Percentiles rank a stretch among this genome's conserved stretches.
Evolutionary conservation across 2,329 filamentous ascomycete species (phyloP).

Genomic region (Aspergillus spinulosporus): DNA sequence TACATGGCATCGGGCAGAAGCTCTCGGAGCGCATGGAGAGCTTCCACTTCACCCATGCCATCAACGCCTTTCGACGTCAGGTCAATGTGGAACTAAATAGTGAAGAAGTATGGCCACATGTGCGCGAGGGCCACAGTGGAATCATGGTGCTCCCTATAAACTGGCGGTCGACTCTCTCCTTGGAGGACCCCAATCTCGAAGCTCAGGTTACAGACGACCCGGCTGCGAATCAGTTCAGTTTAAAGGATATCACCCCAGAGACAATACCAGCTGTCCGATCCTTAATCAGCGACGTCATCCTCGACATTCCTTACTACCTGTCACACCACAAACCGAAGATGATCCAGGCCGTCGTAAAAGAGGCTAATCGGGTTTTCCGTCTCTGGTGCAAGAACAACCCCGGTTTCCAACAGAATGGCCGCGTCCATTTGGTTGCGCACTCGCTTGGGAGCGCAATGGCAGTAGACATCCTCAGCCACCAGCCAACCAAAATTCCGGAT

Average conservation of each 20-base stretch:
- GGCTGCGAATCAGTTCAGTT: constrained; percentile 61
- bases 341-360: constrained; percentile 81
- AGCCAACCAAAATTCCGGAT: constrained; percentile 70
- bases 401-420: constrained; percentile 74
- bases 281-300: constrained; percentile 96
- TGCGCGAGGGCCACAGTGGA: constrained; percentile 76
- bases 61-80: constrained; percentile 83
- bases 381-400: constrained; percentile 95
- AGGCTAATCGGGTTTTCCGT: constrained; percentile 93
- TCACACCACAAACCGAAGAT: constrained; percentile 95
- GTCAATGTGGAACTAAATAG: constrained; percentile 81
- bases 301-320: constrained; percentile 97
- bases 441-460: constrained; percentile 95
- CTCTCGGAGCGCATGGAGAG: constrained; percentile 91
- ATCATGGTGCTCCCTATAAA: constrained; percentile 95
- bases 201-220: constrained; percentile 54
- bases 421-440: constrained; percentile 89
- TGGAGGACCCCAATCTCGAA: constrained; percentile 74
- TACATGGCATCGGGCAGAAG: constrained; percentile 96
- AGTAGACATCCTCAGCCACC: constrained; percentile 82
- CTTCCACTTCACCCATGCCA: constrained; percentile 94
- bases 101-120: constrained; percentile 69
- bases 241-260: constrained; percentile 89
- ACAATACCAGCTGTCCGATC: constrained; percentile 90
- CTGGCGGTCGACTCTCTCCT: constrained; percentile 84